A percentile compares a stretch with the other conserved stretches of the same genome.
Evolutionary conservation across 257 asterid species (phyloP).

Genomic region (Solanum chmielewskii): DNA sequence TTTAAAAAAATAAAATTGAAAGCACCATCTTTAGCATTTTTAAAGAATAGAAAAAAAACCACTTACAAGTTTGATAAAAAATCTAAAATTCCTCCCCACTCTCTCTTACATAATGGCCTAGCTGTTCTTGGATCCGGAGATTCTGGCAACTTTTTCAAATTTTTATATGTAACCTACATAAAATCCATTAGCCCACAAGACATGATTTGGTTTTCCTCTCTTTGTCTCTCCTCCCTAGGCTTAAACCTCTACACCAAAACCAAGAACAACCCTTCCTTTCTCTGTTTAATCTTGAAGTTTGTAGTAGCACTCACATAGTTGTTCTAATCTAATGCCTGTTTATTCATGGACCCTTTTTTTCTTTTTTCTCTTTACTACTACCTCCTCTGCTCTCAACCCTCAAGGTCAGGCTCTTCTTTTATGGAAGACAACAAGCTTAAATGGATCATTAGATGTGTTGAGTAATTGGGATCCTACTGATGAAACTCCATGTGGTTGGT

Average conservation of each 20-base stretch:
- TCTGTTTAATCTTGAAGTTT: conserved; percentile 27
- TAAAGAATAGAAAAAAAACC: not conserved
- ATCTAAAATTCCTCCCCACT: conserved; percentile 17
- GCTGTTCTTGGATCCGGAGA: conserved; percentile 52
- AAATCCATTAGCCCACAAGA: conserved; percentile 18
- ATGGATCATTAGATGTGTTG: conserved; percentile 35
- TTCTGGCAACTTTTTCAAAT: conserved; percentile 20
- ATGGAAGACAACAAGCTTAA: conserved; percentile 40
- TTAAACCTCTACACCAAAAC: conserved; percentile 16
- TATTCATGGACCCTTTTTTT: conserved; percentile 11
- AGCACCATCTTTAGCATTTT: conserved; percentile 14
- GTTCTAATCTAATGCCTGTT: conserved; percentile 19
- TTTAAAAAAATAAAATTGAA: not conserved
- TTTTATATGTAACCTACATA: conserved; percentile 1
- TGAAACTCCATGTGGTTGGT: conserved; percentile 36
- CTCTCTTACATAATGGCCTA: conserved; percentile 23
- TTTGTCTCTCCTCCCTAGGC: conserved; percentile 36
- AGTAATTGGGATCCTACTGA: conserved; percentile 46
- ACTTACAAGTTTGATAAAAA: conserved; percentile 20
- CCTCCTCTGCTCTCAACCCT: conserved; percentile 22
- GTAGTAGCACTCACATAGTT: conserved; percentile 11
- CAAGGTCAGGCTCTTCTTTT: conserved; percentile 52
- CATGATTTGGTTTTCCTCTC: conserved; percentile 20
- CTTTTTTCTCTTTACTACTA: not conserved
- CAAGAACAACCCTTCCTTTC: conserved; percentile 6